These are phyloP conservation scores for Proliferodiscus dingleyae DNA, from an alignment of 2,329 filamentous ascomycete species.

Conservation along the genomic window DNA sequence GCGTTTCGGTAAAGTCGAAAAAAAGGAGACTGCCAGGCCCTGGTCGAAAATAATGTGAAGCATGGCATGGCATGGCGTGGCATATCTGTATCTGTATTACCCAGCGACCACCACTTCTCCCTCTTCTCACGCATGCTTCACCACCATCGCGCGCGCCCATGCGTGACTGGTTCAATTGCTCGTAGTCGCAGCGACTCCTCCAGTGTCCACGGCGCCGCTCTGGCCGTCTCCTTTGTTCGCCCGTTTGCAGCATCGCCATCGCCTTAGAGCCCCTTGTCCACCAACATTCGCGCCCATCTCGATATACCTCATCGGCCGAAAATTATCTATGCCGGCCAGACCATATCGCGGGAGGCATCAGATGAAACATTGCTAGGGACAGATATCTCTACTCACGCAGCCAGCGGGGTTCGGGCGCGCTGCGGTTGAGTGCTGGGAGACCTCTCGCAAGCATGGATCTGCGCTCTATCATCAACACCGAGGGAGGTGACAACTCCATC, in stretches of 20 bases:
- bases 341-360: conserved; percentile 8
- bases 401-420: conserved; percentile 19
- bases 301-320: conserved; percentile 9
- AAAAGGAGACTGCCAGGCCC: background rate
- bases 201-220: conserved; percentile 5
- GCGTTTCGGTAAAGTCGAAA: background rate
- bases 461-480: conserved; percentile 46
- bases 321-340: conserved; percentile 2
- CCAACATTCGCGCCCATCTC: conserved; percentile 25
- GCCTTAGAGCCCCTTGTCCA: conserved; percentile 18
- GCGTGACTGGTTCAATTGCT: conserved; percentile 7
- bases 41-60: background rate
- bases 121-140: background rate
- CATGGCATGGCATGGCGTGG: no score
- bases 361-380: conserved; percentile 20
- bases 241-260: conserved; percentile 11
- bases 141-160: conserved; percentile 3
- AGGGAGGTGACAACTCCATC: conserved; percentile 27
- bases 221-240: background rate
- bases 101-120: background rate
- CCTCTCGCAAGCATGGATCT: conserved; percentile 43
- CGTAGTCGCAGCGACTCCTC: conserved; percentile 6
- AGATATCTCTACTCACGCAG: conserved; percentile 19
- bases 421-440: conserved; percentile 20
- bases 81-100: conserved; percentile 1